These are phyloP conservation scores for Didymella glomerata DNA, from an alignment of 2,329 filamentous ascomycete species.

Conservation along the genomic window DNA sequence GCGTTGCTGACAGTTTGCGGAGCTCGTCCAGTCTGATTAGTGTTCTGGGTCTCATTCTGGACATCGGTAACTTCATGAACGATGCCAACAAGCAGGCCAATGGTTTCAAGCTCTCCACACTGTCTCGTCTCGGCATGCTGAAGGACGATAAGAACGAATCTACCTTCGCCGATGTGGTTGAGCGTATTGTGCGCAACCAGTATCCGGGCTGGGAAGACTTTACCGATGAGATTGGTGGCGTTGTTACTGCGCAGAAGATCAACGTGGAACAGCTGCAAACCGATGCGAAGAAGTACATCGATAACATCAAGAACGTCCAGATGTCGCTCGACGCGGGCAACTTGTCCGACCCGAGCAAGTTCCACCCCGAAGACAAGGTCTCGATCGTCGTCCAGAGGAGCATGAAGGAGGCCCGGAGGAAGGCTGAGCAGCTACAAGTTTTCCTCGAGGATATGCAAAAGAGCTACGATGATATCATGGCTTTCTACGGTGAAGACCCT, in stretches of 20 bases:
- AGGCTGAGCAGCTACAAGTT: conserved; percentile 93
- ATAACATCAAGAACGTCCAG: conserved; percentile 94
- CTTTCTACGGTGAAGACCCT: conserved; percentile 94
- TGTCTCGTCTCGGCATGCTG: conserved; percentile 92
- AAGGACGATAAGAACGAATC: conserved; percentile 99
- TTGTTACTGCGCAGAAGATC: conserved; percentile 83
- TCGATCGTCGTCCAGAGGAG: conserved; percentile 87
- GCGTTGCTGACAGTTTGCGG: conserved; percentile 85
- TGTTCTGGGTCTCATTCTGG: conserved; percentile 91
- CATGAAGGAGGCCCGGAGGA: conserved; percentile 96
- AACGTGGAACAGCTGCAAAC: conserved; percentile 90
- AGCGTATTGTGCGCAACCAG: conserved; percentile 94
- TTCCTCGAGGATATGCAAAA: conserved; percentile 93
- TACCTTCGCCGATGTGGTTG: conserved; percentile 92
- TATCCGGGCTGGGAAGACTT: conserved; percentile 97
- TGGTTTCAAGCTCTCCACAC: conserved; percentile 96
- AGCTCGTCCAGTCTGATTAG: conserved; percentile 96
- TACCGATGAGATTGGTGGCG: conserved; percentile 80
- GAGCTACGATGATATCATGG: conserved; percentile 93
- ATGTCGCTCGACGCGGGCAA: conserved; percentile 91
- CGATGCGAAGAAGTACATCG: conserved; percentile 91
- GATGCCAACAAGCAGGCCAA: conserved; percentile 97
- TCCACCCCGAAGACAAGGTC: conserved; percentile 96
- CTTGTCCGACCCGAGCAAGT: conserved; percentile 94
- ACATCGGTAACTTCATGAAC: conserved; percentile 99